These are phyloP conservation scores for Penicillium coffeae DNA, from an alignment of 495 filamentous ascomycete genomes.

Conservation along the genomic window DNA sequence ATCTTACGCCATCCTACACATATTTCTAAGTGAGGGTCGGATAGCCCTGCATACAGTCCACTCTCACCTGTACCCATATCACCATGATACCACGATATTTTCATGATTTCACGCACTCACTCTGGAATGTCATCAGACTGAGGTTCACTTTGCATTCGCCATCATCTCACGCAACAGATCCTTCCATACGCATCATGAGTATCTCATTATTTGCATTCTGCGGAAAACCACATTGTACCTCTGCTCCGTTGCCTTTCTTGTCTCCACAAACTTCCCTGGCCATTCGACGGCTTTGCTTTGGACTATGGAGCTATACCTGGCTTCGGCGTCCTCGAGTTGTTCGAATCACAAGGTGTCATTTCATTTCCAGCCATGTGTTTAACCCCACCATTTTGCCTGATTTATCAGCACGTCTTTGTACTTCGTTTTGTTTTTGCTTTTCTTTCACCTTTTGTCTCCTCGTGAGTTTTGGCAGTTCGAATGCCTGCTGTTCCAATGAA, in stretches of 20 bases:
- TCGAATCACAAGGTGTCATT: no score
- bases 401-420: slow-evolving; percentile 12
- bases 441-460: not conserved
- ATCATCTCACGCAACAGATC: slow-evolving; percentile 10
- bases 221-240: not conserved
- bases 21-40: slow-evolving; percentile 28
- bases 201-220: not conserved
- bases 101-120: slow-evolving; percentile 41
- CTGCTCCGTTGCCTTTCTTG: not conserved
- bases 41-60: slow-evolving; percentile 13
- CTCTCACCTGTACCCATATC: slow-evolving; percentile 43
- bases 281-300: no score
- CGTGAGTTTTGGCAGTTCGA: slow-evolving; percentile 1
- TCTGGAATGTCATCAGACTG: slow-evolving; percentile 31
- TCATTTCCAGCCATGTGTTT: slow-evolving; percentile 28
- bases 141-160: slow-evolving; percentile 28
- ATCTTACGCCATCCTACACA: slow-evolving; percentile 28
- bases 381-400: slow-evolving; percentile 13
- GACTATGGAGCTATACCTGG: no score
- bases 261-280: no score
- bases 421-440: slow-evolving; percentile 8
- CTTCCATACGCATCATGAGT: not conserved
- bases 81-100: slow-evolving; percentile 43
- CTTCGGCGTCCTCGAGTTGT: no score
- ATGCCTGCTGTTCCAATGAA: no score